Evolutionary conservation across 2,329 filamentous ascomycete species (phyloP).

Genomic region (Claviceps paspali): DNA sequence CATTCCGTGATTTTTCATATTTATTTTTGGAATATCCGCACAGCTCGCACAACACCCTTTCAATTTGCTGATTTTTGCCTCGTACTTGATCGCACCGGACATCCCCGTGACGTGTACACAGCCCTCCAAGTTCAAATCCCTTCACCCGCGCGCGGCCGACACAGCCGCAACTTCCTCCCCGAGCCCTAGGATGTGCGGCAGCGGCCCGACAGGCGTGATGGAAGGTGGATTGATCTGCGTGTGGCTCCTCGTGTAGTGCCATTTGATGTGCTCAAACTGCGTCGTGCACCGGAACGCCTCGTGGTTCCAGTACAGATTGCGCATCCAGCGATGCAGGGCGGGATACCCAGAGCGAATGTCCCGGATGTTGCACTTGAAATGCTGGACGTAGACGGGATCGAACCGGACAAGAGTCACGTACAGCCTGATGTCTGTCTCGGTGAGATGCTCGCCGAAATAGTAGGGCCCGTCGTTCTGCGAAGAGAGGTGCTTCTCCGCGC

Average conservation of each 20-base stretch:
- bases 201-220: constrained; percentile 74
- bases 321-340: constrained; percentile 63
- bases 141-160: constrained; percentile 16
- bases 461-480: constrained; percentile 39
- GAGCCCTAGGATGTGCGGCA: constrained; percentile 64
- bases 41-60: too few relatives aligned
- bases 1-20: too few relatives aligned
- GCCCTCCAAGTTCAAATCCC: too few relatives aligned
- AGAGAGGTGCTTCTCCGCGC: constrained; percentile 54
- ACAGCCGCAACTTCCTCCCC: constrained; percentile 63
- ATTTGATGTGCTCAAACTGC: constrained; percentile 92
- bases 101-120: too few relatives aligned
- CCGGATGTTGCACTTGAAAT: constrained; percentile 75
- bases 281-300: constrained; percentile 70
- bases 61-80: too few relatives aligned
- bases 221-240: constrained; percentile 50
- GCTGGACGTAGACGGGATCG: constrained; percentile 70
- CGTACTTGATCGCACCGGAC: too few relatives aligned
- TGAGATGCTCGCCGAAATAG: constrained; percentile 60
- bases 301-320: constrained; percentile 70
- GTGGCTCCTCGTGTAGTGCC: constrained; percentile 47
- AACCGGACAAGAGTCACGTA: constrained; percentile 58
- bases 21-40: too few relatives aligned
- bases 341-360: constrained; percentile 80
- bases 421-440: constrained; percentile 69